These are phyloP conservation scores for Pyrus betulifolia DNA, from an alignment of 306 rosid genomes.

Conservation along the genomic window DNA sequence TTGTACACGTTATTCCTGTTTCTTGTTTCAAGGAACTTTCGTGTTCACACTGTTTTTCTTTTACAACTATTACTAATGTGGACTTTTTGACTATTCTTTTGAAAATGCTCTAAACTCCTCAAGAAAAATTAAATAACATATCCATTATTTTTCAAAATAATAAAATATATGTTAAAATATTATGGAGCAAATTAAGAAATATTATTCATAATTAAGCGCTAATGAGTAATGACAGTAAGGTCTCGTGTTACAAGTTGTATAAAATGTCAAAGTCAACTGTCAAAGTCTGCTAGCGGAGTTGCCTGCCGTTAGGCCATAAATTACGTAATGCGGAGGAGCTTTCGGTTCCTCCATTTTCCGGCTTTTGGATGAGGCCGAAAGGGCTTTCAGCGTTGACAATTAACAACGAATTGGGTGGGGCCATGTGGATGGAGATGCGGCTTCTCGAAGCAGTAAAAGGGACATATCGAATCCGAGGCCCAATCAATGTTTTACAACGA, in stretches of 20 bases:
- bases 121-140: too few relatives aligned
- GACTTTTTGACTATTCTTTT: too few relatives aligned
- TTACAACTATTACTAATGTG: too few relatives aligned
- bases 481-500: background rate
- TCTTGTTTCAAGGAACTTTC: too few relatives aligned
- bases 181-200: too few relatives aligned
- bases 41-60: too few relatives aligned
- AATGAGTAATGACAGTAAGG: background rate
- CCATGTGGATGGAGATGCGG: background rate
- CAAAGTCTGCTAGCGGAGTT: background rate
- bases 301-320: background rate
- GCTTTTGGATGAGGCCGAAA: background rate
- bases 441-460: background rate
- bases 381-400: background rate
- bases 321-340: background rate
- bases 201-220: too few relatives aligned
- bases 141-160: too few relatives aligned
- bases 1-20: too few relatives aligned
- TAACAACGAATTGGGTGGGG: background rate
- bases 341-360: background rate
- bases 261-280: background rate
- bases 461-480: background rate
- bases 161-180: too few relatives aligned
- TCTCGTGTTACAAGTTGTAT: background rate
- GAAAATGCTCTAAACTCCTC: too few relatives aligned